Base-by-base conservation (phyloP, 1,139 yeast species). In the Sugiyamaella pinicola region DNA sequence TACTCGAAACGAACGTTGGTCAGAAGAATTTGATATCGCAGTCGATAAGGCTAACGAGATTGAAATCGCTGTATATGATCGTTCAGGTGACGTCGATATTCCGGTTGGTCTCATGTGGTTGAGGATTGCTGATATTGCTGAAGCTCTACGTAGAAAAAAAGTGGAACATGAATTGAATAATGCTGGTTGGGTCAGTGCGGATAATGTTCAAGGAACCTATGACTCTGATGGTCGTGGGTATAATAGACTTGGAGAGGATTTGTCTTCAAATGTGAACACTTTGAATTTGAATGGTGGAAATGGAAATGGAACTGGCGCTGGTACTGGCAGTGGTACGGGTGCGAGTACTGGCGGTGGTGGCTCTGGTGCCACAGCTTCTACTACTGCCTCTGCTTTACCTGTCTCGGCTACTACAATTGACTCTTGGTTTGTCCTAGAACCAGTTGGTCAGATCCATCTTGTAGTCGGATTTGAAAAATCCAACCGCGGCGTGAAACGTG, bases 71-170 rank as follows among this genome's bases (percentile, higher is more conserved):
- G 89, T 93, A 4, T 89, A 85, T 69, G 99, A 93, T 68, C 85
- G 85, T 61, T 73, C 79, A 28, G 76, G 79, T 12, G 87, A 87
- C 44, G 80, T 77, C 51, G 78, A 77, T 44, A 82, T 86, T 5
- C 98, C 99, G 0, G 96, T 93, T n/a, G 99, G 96, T 2, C 77
- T 93, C 41, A 82, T 87, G 63, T 93, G 98, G 98, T 80, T 91
- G 35, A 79, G 93, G 40, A 77, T 93, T 35, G 84, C 95, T 4
- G 99, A 93, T 69, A 80, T 93, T 49, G 90, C 95, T 0, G 99
- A 93, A 72, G 98, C 93, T 60, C 78, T 93, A 53, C 88, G 99
- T 71, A 87, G 93, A 65, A 87, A 86, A 67, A 89, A 88, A 61
- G 95, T 87, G 21, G 91, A 85, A 33, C 83, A 82, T 62, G 91